Evolutionary conservation across 345 rosid species (phyloP), one percentile per base, ranked within the genome.

Genomic region (Aegle marmelos): DNA sequence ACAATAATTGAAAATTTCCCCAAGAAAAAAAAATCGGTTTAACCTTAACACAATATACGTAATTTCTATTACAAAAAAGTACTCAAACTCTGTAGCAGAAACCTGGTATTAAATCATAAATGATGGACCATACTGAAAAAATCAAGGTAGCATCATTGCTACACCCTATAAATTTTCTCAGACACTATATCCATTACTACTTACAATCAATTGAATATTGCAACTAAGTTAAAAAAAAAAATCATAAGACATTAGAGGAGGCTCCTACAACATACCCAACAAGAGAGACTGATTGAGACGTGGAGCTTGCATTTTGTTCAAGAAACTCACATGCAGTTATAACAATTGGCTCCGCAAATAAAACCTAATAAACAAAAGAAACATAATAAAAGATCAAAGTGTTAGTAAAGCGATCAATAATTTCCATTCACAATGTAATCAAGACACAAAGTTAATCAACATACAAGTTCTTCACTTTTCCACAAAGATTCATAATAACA

Each of bases 281-380:
- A 78, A 96, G 88, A 5, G 94, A 81, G 64, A 90, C 91, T 16
- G 91, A 90, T 83, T 95, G 99, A 50, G 94, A 90, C 21, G 92
- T 82, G 2, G 99, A 95, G 19, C 97, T 76, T 7, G 93, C 94
- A 69, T 90, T 94, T 90, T 90, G 99, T 81, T 95, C 99, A 54
- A 95, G 91, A 67, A 95, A 90, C 82, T 95, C 99, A 63, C 99
- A 94, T 33, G 98, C 99, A 34, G 97, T 89, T 77, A 96, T 89
- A 69, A 94, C 91, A 34, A 96, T 87, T 62, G 98, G 97, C 83
- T 96, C 99, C n/a, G 90, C 87, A 89, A 96, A 96, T 84, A 92
- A 72, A 39, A 96, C 99, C 99, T 96, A 83, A 48, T 45, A 61
- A 67, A 34, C 9, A 22, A 56, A 77, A 27, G 63, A 59, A 74